Percentiles rank a stretch among this genome's conserved stretches.
phyloP scores from a whole-genome alignment of 306 rosid genomes.

The Aeschynomene evenia region DNA sequence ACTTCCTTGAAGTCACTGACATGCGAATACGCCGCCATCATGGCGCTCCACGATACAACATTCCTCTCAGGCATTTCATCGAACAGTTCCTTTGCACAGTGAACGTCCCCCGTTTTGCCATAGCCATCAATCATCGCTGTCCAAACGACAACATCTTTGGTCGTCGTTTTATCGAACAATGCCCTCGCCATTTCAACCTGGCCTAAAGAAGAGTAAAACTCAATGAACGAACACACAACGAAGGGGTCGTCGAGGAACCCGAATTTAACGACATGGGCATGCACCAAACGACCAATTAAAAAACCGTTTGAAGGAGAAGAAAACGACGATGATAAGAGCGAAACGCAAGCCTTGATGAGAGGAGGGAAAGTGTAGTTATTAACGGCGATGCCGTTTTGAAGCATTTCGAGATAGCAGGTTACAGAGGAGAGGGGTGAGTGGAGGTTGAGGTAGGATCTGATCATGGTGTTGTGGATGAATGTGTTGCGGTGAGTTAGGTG shows the following conservation, averaged over 20 bases:
- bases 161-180: conserved; percentile 46
- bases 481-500: conserved; percentile 54
- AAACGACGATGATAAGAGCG: conserved; percentile 6
- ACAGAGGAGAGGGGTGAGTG: conserved; percentile 43
- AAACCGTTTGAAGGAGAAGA: conserved; percentile 8
- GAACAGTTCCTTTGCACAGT: conserved; percentile 61
- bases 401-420: conserved; percentile 54
- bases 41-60: conserved; percentile 52
- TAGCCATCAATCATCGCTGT: conserved; percentile 78
- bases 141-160: conserved; percentile 80
- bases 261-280: conserved; percentile 55
- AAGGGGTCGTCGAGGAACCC: conserved; percentile 59
- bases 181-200: conserved; percentile 43
- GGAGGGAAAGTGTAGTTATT: conserved; percentile 82
- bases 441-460: conserved; percentile 50
- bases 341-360: conserved; percentile 63
- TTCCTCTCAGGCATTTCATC: conserved; percentile 77
- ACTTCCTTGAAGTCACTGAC: conserved; percentile 43
- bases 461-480: conserved; percentile 73
- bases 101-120: conserved; percentile 64
- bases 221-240: conserved; percentile 53
- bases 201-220: conserved; percentile 45
- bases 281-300: conserved; percentile 51
- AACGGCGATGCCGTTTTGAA: conserved; percentile 46
- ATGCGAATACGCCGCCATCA: conserved; percentile 46